Evolutionary conservation across 805 yeast species (phyloP).

Genomic region (Saccharomycopsis fodiens): DNA sequence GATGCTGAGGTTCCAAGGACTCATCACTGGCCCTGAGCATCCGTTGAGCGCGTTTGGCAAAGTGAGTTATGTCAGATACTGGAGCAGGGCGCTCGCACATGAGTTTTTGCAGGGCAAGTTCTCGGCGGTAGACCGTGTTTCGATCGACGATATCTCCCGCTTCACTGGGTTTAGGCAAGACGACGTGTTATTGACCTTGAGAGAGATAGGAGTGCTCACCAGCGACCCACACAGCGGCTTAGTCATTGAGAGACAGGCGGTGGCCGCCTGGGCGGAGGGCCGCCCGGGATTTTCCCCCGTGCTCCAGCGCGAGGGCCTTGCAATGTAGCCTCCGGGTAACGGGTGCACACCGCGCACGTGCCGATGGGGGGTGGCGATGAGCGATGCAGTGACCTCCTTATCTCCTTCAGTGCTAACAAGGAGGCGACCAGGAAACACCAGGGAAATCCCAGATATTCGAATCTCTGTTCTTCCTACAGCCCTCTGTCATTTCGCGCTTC

Average conservation of each 20-base stretch:
- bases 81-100: conserved; percentile 52
- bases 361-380: neutral
- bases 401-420: neutral
- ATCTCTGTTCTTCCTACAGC: too few relatives aligned
- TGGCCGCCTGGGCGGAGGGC: conserved; percentile 5
- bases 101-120: conserved; percentile 35
- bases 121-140: conserved; percentile 27
- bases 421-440: too few relatives aligned
- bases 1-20: conserved; percentile 56
- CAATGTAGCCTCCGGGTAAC: neutral
- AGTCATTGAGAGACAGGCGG: neutral
- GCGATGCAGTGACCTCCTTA: neutral
- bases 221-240: neutral
- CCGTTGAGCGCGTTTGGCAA: conserved; percentile 83
- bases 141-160: conserved; percentile 43
- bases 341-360: neutral
- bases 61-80: conserved; percentile 61
- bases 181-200: conserved; percentile 53
- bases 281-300: neutral
- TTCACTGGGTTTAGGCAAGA: conserved; percentile 57
- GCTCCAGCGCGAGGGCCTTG: neutral
- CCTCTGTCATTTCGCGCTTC: too few relatives aligned
- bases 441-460: too few relatives aligned
- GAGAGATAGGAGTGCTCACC: conserved; percentile 42
- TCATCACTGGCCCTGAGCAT: conserved; percentile 81